These are phyloP conservation scores for Naganishia randhawae DNA, from an alignment of 768 basidiomycete species.

Conservation along the genomic window DNA sequence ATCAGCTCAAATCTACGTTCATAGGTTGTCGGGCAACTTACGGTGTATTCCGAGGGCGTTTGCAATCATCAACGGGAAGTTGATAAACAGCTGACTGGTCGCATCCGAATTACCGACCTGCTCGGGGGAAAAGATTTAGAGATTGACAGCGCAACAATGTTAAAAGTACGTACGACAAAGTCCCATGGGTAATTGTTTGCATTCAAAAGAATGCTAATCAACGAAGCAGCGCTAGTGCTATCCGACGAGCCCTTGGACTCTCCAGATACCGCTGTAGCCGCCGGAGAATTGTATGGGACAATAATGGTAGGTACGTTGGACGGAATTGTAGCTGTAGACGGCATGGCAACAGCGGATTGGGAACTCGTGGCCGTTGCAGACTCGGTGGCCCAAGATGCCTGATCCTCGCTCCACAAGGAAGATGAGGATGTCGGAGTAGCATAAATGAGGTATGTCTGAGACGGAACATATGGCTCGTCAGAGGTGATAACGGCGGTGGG, in stretches of 20 bases:
- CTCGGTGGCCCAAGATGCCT: conserved; percentile 40
- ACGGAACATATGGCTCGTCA: conserved; percentile 20
- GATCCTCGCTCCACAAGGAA: conserved; percentile 12
- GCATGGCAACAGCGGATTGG: conserved; percentile 28
- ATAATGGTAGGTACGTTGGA: conserved; percentile 48
- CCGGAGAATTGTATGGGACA: conserved; percentile 45
- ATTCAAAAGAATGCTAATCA: conserved; percentile 45
- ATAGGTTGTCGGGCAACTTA: conserved; percentile 50
- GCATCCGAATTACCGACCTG: conserved; percentile 57
- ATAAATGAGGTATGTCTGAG: conserved; percentile 20
- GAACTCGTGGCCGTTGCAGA: conserved; percentile 25
- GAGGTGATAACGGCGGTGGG: conserved; percentile 6
- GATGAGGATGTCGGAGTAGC: conserved; percentile 12
- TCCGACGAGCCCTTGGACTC: conserved; percentile 36
- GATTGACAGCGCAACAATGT: neutral
- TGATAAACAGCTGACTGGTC: conserved; percentile 72
- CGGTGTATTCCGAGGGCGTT: conserved; percentile 55
- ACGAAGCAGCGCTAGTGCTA: conserved; percentile 28
- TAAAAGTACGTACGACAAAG: conserved; percentile 37
- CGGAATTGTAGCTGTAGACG: conserved; percentile 45
- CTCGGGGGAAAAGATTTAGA: neutral
- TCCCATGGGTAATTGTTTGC: conserved; percentile 45
- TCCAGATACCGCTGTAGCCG: conserved; percentile 37
- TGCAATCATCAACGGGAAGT: conserved; percentile 59
- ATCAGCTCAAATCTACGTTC: conserved; percentile 34